Evolutionary conservation across 176 grass and related monocot genomes (phyloP).

Genomic region (Musa acuminata): DNA sequence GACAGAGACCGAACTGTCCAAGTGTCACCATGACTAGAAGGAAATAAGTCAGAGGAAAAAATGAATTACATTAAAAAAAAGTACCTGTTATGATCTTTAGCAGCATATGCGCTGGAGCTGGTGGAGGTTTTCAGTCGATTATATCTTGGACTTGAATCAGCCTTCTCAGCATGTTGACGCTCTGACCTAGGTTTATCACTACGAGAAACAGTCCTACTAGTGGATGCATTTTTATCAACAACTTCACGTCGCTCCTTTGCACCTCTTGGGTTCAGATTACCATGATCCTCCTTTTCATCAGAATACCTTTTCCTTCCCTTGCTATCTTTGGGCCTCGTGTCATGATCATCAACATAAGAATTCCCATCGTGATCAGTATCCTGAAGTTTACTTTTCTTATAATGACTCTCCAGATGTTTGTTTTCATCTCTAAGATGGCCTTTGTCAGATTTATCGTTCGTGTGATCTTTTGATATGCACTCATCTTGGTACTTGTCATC

Average conservation of each 20-base stretch:
- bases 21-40: background rate
- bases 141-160: conserved; percentile 72
- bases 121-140: conserved; percentile 51
- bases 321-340: conserved; percentile 55
- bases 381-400: conserved; percentile 51
- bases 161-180: conserved; percentile 37
- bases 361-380: conserved; percentile 43
- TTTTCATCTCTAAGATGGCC: conserved; percentile 66
- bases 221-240: conserved; percentile 48
- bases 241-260: conserved; percentile 37
- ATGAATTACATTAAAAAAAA: conserved; percentile 1
- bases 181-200: conserved; percentile 57
- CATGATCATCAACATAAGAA: conserved; percentile 35
- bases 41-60: background rate
- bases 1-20: background rate
- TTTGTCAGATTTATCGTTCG: conserved; percentile 47
- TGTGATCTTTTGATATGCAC: conserved; percentile 30
- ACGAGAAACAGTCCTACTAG: conserved; percentile 39
- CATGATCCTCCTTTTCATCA: conserved; percentile 58
- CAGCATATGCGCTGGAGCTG: conserved; percentile 50
- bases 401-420: conserved; percentile 45
- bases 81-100: conserved; percentile 83
- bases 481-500: conserved; percentile 54
- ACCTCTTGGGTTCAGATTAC: conserved; percentile 38
- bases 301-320: conserved; percentile 50